Conservation (phyloP, 192 early-diverging fungal species). For the Backusella circina region DNA sequence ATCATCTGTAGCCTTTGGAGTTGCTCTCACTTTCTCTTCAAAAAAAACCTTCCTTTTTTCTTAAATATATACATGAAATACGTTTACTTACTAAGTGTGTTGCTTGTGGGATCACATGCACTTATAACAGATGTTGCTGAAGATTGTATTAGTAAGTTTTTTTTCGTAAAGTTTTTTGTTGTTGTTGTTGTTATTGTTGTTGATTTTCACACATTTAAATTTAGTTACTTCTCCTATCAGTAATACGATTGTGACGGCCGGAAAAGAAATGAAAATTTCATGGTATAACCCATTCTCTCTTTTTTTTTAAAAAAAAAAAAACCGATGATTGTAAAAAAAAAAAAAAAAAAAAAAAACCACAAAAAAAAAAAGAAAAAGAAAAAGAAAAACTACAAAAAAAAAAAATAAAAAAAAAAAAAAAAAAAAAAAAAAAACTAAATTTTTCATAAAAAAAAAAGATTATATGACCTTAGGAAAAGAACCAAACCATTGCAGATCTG, state of each 20-base stretch:
- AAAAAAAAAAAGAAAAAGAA: too few species aligned
- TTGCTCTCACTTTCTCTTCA: background rate
- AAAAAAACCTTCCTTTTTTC: background rate
- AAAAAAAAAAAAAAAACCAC: constrained; percentile 6
- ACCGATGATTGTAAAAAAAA: constrained; percentile 7
- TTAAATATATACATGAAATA: background rate
- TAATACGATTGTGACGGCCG: constrained; percentile 7
- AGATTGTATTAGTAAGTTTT: background rate
- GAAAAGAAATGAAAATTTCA: constrained; percentile 8
- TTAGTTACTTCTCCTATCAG: constrained; percentile 3
- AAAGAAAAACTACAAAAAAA: too few species aligned
- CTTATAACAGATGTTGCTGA: constrained; percentile 2
- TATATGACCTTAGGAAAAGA: constrained; percentile 5
- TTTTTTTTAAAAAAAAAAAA: background rate
- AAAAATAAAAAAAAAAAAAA: too few species aligned
- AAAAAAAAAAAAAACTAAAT: too few species aligned
- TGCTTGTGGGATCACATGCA: background rate
- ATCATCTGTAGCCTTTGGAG: background rate
- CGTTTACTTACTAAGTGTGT: background rate
- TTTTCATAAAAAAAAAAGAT: constrained; percentile 3
- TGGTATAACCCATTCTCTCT: background rate
- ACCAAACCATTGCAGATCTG: constrained; percentile 5
- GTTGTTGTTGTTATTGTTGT: background rate
- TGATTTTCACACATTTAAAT: background rate
- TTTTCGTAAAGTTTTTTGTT: background rate